Base-by-base conservation (phyloP, 2,329 filamentous ascomycete genomes). In the Colletotrichum noveboracense region DNA sequence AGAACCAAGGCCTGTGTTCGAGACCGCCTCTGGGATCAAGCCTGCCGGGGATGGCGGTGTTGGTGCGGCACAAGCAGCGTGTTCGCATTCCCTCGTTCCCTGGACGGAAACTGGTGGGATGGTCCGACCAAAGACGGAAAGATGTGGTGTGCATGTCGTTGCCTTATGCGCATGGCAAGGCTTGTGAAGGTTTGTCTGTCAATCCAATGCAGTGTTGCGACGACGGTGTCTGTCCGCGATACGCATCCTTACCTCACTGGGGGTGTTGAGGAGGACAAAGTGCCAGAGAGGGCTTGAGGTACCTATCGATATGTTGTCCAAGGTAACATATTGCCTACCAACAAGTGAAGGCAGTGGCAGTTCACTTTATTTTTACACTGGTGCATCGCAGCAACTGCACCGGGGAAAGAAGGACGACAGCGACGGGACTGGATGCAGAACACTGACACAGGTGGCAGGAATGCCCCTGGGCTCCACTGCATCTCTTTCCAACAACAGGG, bases 401-500 rank as follows among this genome's bases (percentile, higher is more conserved):
- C 21, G 43, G 43, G 43, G 43, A 52, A 61, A 61, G 60, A 64
- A 38, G 7, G 60, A 38, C 34, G 60, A 38, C 58, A 26, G 28
- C 24, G 10, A 28, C 7, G 26, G 26, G 8, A 58, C 55, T 58
- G 55, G 55, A 58, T 26, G 16, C 34, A 24, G 21, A 43, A 66
- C 34, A 67, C 26, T n/a, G 24, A 21, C 36, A 36, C 48, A 66
- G 21, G 74, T 70, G 64, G 70, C 74, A 70, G 70, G 70, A 43
- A 66, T 58, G 48, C 70, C 74, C 74, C 71, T 74, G 65, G 34
- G 58, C 58, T 61, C 64, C 74, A 48, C 56, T 60, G 24, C 43
- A 10, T 32, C 55, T 71, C 55, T 36, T 75, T 75, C 66, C 66
- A 70, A 76, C 55, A 75, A 75, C 71, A 75, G 62, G 71, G 66